Evolutionary conservation across 768 basidiomycete genomes (phyloP).

Genomic region (Macrolepiota dolichaula): DNA sequence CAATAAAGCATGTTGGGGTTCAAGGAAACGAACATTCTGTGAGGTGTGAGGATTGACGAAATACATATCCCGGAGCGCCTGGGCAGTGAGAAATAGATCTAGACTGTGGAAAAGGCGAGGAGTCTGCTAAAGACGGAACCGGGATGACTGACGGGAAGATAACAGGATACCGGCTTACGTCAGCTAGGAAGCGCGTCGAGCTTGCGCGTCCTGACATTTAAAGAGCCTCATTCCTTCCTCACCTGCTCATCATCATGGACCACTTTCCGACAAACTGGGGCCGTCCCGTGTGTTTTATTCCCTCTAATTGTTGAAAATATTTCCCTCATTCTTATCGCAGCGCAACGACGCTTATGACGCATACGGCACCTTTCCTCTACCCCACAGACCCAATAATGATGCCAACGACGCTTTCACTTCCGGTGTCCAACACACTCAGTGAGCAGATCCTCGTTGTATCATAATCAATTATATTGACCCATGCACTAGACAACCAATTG

Average conservation of each 20-base stretch:
- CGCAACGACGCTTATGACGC: constrained; percentile 73
- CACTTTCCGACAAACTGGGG: constrained; percentile 87
- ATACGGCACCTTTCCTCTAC: constrained; percentile 75
- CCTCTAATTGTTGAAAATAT: not conserved
- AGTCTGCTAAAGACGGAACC: constrained; percentile 1
- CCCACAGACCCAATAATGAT: constrained; percentile 49
- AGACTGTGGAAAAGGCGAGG: not conserved
- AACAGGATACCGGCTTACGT: constrained; percentile 16
- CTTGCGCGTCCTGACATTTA: constrained; percentile 22
- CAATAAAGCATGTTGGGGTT: not conserved
- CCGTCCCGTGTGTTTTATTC: constrained; percentile 56
- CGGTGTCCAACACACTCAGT: constrained; percentile 83
- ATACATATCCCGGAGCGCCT: not conserved
- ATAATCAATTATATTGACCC: not conserved
- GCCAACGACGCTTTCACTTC: constrained; percentile 57
- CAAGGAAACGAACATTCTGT: not conserved
- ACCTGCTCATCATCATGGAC: constrained; percentile 48
- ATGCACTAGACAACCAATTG: constrained; percentile 77
- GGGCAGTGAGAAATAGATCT: not conserved
- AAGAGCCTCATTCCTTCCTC: constrained; percentile 7
- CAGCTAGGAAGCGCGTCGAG: constrained; percentile 26
- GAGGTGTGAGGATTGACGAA: not conserved
- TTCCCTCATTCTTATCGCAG: constrained; percentile 31
- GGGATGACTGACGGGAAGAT: not conserved
- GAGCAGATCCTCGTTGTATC: constrained; percentile 16